Percentiles rank a stretch among this genome's conserved stretches.
Conservation (phyloP, 2,329 filamentous ascomycete genomes). For the Penicillium sp. region DNA sequence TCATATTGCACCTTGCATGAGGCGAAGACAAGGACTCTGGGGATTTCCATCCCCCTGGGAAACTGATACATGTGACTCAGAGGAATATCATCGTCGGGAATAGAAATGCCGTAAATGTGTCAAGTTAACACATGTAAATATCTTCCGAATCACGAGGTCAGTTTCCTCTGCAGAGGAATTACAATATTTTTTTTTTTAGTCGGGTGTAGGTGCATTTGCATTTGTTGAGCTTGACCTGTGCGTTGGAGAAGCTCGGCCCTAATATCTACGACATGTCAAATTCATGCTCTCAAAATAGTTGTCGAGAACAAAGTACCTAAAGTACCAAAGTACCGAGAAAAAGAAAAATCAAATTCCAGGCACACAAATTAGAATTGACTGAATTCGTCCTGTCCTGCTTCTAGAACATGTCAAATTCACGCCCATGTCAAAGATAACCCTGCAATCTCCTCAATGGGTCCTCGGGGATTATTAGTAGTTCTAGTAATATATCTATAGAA, state of each 20-base stretch:
- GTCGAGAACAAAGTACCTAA: neutral
- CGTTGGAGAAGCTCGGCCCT: neutral
- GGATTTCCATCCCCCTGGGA: neutral
- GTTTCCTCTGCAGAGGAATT: neutral
- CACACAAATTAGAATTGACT: neutral
- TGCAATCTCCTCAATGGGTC: neutral
- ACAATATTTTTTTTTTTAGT: neutral
- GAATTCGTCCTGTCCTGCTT: neutral
- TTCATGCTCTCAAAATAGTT: neutral
- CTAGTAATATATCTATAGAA: neutral
- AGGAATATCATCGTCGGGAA: neutral
- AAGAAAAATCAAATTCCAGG: neutral
- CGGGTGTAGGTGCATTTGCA: neutral
- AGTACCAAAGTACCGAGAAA: neutral
- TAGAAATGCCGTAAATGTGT: neutral
- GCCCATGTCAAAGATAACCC: neutral
- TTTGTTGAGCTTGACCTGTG: neutral
- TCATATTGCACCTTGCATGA: neutral
- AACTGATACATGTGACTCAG: neutral
- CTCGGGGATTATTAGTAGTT: neutral
- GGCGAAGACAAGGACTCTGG: neutral
- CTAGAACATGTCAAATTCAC: neutral
- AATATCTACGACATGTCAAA: neutral
- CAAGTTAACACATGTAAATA: neutral
- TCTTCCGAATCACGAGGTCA: neutral